Conservation (phyloP, 192 early-diverging fungal species). For the Backusella macrospora region DNA sequence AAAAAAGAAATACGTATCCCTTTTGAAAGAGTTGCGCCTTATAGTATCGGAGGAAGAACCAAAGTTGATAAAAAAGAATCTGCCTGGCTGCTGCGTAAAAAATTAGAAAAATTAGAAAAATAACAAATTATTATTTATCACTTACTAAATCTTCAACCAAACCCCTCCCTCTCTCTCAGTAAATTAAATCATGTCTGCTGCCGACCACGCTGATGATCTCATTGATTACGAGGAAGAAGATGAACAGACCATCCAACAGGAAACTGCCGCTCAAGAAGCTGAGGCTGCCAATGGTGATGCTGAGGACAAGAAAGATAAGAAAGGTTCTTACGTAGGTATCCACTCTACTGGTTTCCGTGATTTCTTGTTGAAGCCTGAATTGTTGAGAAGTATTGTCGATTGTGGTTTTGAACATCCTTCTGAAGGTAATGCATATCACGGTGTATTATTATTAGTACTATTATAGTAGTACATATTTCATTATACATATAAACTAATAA, state of each 20-base stretch:
- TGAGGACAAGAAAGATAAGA: slow-evolving; percentile 84
- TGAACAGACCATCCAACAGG: slow-evolving; percentile 65
- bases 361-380: slow-evolving; percentile 96
- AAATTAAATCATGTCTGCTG: slow-evolving; percentile 45
- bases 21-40: neutral
- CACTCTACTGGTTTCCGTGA: slow-evolving; percentile 99
- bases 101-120: neutral
- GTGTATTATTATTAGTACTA: neutral
- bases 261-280: slow-evolving; percentile 46
- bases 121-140: neutral
- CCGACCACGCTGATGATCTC: slow-evolving; percentile 84
- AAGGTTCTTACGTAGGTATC: slow-evolving; percentile 97
- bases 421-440: slow-evolving; percentile 63
- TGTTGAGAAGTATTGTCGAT: slow-evolving; percentile 93
- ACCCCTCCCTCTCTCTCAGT: slow-evolving; percentile 8
- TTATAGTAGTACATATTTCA: neutral
- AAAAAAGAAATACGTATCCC: neutral
- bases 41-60: neutral
- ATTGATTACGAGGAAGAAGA: slow-evolving; percentile 98
- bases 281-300: slow-evolving; percentile 48
- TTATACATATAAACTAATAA: neutral
- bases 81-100: neutral
- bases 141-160: slow-evolving; percentile 1
- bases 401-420: slow-evolving; percentile 99
- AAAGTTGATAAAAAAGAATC: neutral